Evolutionary conservation across 257 asterid genomes (phyloP).

Genomic region (Solanum etuberosum): DNA sequence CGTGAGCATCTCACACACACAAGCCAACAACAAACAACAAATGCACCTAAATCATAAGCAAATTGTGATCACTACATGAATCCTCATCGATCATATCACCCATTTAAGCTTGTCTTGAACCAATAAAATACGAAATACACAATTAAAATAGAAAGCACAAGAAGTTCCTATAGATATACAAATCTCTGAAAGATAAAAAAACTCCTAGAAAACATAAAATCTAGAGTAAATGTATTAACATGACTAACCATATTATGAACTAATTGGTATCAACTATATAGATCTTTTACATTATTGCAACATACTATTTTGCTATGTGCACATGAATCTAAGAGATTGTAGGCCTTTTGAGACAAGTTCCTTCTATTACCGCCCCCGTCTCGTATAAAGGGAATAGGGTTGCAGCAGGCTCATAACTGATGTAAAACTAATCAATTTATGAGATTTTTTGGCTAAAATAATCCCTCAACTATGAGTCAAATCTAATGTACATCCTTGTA

Average conservation of each 20-base stretch:
- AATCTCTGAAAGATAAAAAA: neutral
- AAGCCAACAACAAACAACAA: neutral
- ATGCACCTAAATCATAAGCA: neutral
- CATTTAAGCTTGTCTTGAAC: neutral
- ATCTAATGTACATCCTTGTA: no score
- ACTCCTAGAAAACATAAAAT: neutral
- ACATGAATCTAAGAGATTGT: neutral
- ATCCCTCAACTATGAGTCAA: no score
- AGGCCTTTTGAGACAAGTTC: neutral
- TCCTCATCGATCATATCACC: neutral
- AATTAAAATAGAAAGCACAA: neutral
- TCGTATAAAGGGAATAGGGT: neutral
- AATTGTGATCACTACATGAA: neutral
- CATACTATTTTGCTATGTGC: neutral
- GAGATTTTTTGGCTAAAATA: no score
- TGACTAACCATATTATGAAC: neutral
- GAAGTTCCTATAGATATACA: neutral
- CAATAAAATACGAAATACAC: neutral
- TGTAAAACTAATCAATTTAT: neutral
- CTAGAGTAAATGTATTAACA: neutral
- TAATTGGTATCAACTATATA: neutral
- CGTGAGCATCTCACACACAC: conserved; percentile 1
- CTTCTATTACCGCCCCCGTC: neutral
- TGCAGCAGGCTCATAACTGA: neutral
- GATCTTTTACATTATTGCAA: neutral